A percentile compares a stretch with the other conserved stretches of the same genome.
phyloP scores from a whole-genome alignment of 352 stramenopile species.

The Discostella stelligera region DNA sequence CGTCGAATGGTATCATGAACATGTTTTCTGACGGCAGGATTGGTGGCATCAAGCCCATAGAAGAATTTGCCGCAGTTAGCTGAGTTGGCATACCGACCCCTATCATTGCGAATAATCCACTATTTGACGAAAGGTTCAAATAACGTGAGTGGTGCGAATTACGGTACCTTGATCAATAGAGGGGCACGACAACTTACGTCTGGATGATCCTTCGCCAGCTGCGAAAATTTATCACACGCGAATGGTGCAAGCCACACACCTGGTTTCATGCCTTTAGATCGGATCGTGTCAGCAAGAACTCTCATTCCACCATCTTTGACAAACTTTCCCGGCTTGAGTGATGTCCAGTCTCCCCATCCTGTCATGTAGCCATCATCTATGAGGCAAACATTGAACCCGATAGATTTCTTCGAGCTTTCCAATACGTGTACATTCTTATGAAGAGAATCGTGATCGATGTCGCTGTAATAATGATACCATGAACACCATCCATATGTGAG shows the following conservation, averaged over 20 bases:
- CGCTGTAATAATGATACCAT: conserved; percentile 86
- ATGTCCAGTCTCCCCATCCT: conserved; percentile 84
- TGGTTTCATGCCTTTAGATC: conserved; percentile 68
- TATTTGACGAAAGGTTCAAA: not conserved
- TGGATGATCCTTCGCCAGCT: conserved; percentile 75
- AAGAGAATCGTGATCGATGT: conserved; percentile 78
- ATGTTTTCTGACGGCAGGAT: conserved; percentile 78
- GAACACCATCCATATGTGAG: conserved; percentile 83
- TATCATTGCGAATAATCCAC: conserved; percentile 83
- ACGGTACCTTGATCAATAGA: not conserved
- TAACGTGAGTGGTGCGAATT: not conserved
- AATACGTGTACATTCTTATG: conserved; percentile 71
- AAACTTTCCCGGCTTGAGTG: conserved; percentile 79
- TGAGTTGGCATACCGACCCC: conserved; percentile 72
- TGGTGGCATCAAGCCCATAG: conserved; percentile 84
- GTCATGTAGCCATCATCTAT: conserved; percentile 87
- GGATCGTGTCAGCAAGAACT: conserved; percentile 72
- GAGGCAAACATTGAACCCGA: conserved; percentile 80
- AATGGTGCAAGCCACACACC: conserved; percentile 85
- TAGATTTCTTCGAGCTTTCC: conserved; percentile 56
- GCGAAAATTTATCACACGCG: conserved; percentile 79
- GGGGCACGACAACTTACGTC: conserved; percentile 33
- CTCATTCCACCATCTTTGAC: conserved; percentile 61
- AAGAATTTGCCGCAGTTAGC: conserved; percentile 86
- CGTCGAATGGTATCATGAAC: conserved; percentile 70